These are phyloP conservation scores for Trichomonas tenax DNA, from an alignment of 208 protist genomes.

Conservation along the genomic window DNA sequence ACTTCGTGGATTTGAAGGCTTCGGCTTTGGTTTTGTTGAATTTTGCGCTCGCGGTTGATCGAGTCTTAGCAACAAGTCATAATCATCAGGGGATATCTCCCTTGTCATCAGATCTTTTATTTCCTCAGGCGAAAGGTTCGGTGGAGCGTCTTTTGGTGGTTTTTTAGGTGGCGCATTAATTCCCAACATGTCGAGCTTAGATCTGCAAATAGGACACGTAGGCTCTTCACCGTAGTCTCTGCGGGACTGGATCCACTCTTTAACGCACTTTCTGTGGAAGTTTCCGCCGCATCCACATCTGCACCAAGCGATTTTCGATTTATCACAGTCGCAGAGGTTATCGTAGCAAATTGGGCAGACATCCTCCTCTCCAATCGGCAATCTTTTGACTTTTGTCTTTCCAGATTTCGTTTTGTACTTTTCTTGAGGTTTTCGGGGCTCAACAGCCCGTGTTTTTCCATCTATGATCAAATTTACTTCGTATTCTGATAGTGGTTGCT, in stretches of 20 bases:
- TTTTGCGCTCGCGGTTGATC: not conserved
- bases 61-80: not conserved
- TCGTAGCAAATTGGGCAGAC: slow-evolving; percentile 14
- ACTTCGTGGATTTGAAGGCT: not conserved
- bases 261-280: slow-evolving; percentile 1
- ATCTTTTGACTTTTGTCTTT: not conserved
- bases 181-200: not conserved
- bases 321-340: not conserved
- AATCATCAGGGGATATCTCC: not conserved
- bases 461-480: not conserved
- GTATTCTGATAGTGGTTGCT: not conserved
- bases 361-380: not conserved
- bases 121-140: not conserved
- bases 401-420: not conserved
- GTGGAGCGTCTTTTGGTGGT: not conserved
- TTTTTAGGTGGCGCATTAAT: not conserved
- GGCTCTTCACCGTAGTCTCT: not conserved
- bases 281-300: not conserved
- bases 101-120: not conserved
- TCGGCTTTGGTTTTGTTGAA: not conserved
- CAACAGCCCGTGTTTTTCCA: not conserved
- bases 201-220: not conserved
- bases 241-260: not conserved
- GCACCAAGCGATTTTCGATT: slow-evolving; percentile 10
- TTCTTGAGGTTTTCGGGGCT: not conserved